Conservation (phyloP, 225 moss, liverwort and hornwort species). For the Pseudisothecium myosuroides region DNA sequence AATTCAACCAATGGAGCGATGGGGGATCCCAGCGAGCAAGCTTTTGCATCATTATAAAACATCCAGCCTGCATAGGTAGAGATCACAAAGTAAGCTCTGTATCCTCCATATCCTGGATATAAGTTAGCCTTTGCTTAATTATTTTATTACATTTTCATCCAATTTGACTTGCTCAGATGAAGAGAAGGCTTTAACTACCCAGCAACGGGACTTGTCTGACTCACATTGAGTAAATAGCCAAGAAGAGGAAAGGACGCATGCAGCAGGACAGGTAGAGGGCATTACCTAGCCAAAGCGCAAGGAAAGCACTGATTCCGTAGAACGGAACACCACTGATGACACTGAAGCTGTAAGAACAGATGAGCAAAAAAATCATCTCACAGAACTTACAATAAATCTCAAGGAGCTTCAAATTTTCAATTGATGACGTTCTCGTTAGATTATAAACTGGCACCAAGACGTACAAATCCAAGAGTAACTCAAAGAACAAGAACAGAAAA, state of each 20-base stretch:
- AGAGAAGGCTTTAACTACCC: background rate
- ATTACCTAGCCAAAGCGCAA: conserved; percentile 72
- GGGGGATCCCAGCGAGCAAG: conserved; percentile 36
- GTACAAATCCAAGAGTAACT: background rate
- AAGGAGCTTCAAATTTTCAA: background rate
- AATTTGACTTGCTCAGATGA: background rate
- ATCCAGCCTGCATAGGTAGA: conserved; percentile 38
- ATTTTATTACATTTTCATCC: too few species aligned
- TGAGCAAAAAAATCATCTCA: background rate
- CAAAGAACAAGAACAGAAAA: background rate
- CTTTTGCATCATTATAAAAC: conserved; percentile 54
- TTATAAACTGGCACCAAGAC: background rate
- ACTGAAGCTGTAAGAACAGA: conserved; percentile 32
- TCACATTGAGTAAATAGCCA: background rate
- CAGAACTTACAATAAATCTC: background rate
- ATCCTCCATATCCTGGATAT: background rate
- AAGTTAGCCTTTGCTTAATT: too few species aligned
- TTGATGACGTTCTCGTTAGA: background rate
- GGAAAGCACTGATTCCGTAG: conserved; percentile 42
- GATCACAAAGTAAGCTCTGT: background rate
- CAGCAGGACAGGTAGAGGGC: background rate
- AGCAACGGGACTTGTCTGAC: background rate
- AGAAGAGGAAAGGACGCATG: background rate
- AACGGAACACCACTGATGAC: conserved; percentile 39
- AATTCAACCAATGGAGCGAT: conserved; percentile 52